A percentile compares a stretch with the other conserved stretches of the same genome.
Evolutionary conservation across 1,284 basidiomycete species (phyloP).

Genomic region (Leucoagaricus sp.): DNA sequence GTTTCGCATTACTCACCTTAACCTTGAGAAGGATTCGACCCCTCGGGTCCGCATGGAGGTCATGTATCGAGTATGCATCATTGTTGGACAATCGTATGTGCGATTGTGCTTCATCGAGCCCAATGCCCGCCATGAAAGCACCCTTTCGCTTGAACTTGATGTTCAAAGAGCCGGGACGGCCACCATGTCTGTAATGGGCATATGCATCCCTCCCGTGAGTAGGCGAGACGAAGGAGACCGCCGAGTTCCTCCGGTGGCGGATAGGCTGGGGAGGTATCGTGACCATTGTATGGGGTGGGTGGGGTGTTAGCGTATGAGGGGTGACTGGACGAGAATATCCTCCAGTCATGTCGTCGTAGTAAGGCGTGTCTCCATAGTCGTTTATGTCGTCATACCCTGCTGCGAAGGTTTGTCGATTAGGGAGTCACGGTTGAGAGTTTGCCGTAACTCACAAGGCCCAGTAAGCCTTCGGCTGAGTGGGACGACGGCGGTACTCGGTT

Average conservation of each 20-base stretch:
- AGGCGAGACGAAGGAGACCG: slow-evolving; percentile 49
- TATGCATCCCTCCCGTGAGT: slow-evolving; percentile 36
- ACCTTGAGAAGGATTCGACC: slow-evolving; percentile 63
- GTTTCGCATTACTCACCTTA: slow-evolving; percentile 39
- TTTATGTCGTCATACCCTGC: slow-evolving; percentile 53
- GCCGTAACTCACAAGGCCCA: slow-evolving; percentile 32
- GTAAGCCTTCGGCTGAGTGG: slow-evolving; percentile 36
- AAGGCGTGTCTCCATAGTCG: slow-evolving; percentile 27
- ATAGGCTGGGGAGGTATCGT: slow-evolving; percentile 9
- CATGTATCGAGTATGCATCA: slow-evolving; percentile 59
- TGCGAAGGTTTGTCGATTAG: slow-evolving; percentile 1
- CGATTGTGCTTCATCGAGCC: slow-evolving; percentile 68
- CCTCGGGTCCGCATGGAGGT: slow-evolving; percentile 61
- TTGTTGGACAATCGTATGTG: slow-evolving; percentile 59
- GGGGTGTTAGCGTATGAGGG: slow-evolving; percentile 4
- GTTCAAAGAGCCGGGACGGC: slow-evolving; percentile 43
- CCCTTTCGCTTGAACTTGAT: slow-evolving; percentile 78
- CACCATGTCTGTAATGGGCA: slow-evolving; percentile 15
- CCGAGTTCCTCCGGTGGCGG: slow-evolving; percentile 44
- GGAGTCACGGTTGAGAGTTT: background rate
- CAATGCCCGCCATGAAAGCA: slow-evolving; percentile 62
- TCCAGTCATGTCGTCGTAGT: slow-evolving; percentile 36
- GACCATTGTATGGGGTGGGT: slow-evolving; percentile 13
- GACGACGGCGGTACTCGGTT: slow-evolving; percentile 22
- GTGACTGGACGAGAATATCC: slow-evolving; percentile 23